Percentiles rank a stretch among this genome's conserved stretches.
These are phyloP conservation scores for Pichia membranifaciens DNA, from an alignment of 805 yeast genomes.

Conservation along the genomic window DNA sequence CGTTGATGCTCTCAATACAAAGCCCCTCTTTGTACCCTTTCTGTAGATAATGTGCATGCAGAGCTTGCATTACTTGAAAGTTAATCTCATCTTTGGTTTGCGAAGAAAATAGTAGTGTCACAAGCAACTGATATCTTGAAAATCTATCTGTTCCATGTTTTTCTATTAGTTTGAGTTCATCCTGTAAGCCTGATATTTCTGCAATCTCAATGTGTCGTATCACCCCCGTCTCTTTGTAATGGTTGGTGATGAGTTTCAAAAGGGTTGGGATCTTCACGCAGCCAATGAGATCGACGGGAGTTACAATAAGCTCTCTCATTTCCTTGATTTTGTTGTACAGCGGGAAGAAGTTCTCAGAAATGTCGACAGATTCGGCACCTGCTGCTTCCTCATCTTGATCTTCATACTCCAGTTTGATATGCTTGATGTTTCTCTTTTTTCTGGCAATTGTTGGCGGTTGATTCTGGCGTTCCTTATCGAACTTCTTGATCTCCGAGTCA, in stretches of 20 bases:
- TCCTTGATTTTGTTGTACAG: constrained; percentile 55
- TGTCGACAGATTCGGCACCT: constrained; percentile 1
- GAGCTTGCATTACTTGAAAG: constrained; percentile 57
- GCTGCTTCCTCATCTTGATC: neutral
- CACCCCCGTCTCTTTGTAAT: constrained; percentile 6
- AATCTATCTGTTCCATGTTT: constrained; percentile 27
- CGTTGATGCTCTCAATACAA: constrained; percentile 47
- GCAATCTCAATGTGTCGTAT: constrained; percentile 5
- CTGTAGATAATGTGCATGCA: constrained; percentile 44
- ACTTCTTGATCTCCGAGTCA: constrained; percentile 8
- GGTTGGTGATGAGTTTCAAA: constrained; percentile 30
- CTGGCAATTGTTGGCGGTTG: neutral
- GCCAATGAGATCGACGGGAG: constrained; percentile 90
- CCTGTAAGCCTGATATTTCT: constrained; percentile 5
- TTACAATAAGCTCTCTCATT: constrained; percentile 59
- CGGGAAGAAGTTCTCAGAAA: constrained; percentile 40
- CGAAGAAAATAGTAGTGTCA: constrained; percentile 81
- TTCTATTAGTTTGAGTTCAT: constrained; percentile 11
- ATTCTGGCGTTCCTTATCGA: constrained; percentile 6
- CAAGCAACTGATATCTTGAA: constrained; percentile 65
- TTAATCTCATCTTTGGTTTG: constrained; percentile 91
- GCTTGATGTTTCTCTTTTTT: constrained; percentile 7
- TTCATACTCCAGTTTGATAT: constrained; percentile 10
- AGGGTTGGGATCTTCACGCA: constrained; percentile 57
- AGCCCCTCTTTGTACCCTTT: constrained; percentile 44